Base-by-base conservation (phyloP, 2,329 filamentous ascomycete species). In the Alternaria postmessia region DNA sequence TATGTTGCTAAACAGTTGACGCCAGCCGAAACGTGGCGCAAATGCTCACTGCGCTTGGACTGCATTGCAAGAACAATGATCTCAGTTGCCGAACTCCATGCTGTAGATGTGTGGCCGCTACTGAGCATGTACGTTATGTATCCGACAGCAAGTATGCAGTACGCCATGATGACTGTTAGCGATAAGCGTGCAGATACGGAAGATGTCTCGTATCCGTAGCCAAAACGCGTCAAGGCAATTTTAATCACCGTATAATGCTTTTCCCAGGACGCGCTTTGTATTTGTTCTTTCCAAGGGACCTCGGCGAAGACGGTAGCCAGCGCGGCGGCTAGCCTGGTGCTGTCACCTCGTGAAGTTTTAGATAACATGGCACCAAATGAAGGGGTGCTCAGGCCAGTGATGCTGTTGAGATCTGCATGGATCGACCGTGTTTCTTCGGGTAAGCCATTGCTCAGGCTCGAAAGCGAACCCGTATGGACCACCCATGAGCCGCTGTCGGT, bases 81-180 rank as follows among this genome's bases (percentile, higher is more conserved):
- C 38, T 67, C 66, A 3, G 52, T 59, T 7, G 59, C 54, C 0
- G 63, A 65, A 22, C 59, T 54, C 68, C 64, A 69, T 7, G 66
- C 62, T 5, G 62, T 62, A 0, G 63, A 67, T 18, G 61, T 62
- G n/a, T 47, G 51, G 20, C 64, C 64, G 11, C 59, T 61, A 22
- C 38, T 26, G 20, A 66, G 18, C 16, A 60, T 54, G 28, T 65
- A 69, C 1, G 39, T 7, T 7, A 67, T 14, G 46, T 67, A 64
- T 2, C 12, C 41, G 5, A 64, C 24, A 5, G 55, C 49, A 16
- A 63, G 14, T 1, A 62, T 7, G 41, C 62, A 65, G 39, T 65
- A 67, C 6, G 39, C 16, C 1, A 28, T 28, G 5, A 66, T 51
- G 0, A n/a, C 57, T 2, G 52, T 28, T 12, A 64, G n/a, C 1